Percentiles rank a stretch among this genome's conserved stretches.
Conservation (phyloP, 345 rosid species). For the Hypericum perforatum region DNA sequence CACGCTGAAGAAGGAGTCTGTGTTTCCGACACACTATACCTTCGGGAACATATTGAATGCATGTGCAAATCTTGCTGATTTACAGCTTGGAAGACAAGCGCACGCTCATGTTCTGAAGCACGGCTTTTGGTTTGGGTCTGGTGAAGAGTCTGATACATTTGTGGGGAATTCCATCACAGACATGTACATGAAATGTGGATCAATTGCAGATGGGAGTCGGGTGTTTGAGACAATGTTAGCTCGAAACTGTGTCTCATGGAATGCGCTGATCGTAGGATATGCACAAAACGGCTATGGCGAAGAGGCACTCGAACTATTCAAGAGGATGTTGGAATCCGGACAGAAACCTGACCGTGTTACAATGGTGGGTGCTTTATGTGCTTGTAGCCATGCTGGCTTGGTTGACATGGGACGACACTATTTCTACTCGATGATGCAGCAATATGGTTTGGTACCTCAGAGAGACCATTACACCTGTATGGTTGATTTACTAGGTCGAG, state of each 20-base stretch:
- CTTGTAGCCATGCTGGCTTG: slow-evolving; percentile 86
- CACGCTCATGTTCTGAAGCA: slow-evolving; percentile 84
- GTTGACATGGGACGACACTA: slow-evolving; percentile 55
- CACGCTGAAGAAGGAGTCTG: slow-evolving; percentile 59
- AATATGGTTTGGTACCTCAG: slow-evolving; percentile 40
- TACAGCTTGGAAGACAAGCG: slow-evolving; percentile 75
- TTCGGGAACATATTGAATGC: slow-evolving; percentile 82
- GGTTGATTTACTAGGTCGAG: slow-evolving; percentile 88
- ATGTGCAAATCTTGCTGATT: slow-evolving; percentile 75
- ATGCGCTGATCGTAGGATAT: slow-evolving; percentile 66
- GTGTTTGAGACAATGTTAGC: slow-evolving; percentile 61
- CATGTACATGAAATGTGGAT: slow-evolving; percentile 92
- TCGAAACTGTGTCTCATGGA: slow-evolving; percentile 80
- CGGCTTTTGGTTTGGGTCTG: slow-evolving; percentile 53
- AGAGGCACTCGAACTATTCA: slow-evolving; percentile 59
- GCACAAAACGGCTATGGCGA: slow-evolving; percentile 71
- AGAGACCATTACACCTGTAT: slow-evolving; percentile 81
- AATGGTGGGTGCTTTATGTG: slow-evolving; percentile 74
- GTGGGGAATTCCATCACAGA: slow-evolving; percentile 85
- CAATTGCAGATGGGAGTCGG: slow-evolving; percentile 52
- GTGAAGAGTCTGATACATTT: slow-evolving; percentile 63
- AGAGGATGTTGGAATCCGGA: slow-evolving; percentile 49
- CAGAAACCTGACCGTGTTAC: slow-evolving; percentile 84
- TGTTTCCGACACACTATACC: slow-evolving; percentile 74
- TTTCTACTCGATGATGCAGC: slow-evolving; percentile 46